Evolutionary conservation across 768 basidiomycete species (phyloP), one percentile per base, ranked within the genome.

Genomic region (Amanita pallidorosea): DNA sequence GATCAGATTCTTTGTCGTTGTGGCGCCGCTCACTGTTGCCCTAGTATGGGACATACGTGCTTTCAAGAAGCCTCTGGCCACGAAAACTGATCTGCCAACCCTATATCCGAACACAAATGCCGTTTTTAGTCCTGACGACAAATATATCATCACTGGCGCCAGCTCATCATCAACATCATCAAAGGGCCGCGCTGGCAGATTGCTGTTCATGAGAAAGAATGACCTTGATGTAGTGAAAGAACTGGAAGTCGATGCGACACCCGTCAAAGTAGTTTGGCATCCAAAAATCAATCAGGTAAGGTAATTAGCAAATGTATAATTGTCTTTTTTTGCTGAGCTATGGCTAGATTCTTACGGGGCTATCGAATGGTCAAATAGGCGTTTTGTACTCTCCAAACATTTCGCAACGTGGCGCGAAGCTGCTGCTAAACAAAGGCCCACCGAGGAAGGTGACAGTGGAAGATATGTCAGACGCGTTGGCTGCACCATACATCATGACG

Each of bases 251-350:
- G 83, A 82, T 40, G 74, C 83, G 22, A 87, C 83, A 33, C 92
- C 96, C 8, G 88, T 99, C 51, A 87, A 84, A 61, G 88, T 97
- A 2, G 67, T 77, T 23, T 99, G 96, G 96, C 96, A 97, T 70
- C 80, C 89, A 5, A 90, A 88, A 67, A 98, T 99, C 73, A 99
- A 99, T 71, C 91, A 96, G 77, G 90, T 88, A 55, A 58, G 82
- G 62, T 44, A 40, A 49, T 53, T 47, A 36, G 40, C 54, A 52
- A 53, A 53, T 54, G 56, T 52, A 49, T 42, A 40, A 46, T 53
- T 36, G 15, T 51, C 3, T 31, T 12, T 12, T 25, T 17, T 41
- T 3, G 17, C 44, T 55, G 23, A 58, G 49, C 44, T 49, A 47
- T 55, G 56, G 42, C 56, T 60, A 98, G 87, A 88, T 99, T 60